Conservation (phyloP, 176 grass and related monocot genomes). For the Phoenix dactylifera region DNA sequence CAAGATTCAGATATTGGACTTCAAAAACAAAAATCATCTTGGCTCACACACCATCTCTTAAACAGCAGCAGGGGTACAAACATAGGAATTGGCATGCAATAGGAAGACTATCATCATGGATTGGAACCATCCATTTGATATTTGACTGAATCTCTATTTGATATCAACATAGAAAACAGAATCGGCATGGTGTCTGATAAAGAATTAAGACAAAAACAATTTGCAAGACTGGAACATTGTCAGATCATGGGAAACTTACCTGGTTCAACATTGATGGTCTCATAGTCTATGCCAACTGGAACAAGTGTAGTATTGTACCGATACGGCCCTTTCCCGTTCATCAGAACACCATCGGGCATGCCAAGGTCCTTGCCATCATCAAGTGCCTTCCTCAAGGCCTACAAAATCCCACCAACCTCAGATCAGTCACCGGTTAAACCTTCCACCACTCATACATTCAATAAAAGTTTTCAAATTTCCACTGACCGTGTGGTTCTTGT, state of each 20-base stretch:
- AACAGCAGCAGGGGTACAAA: too few relatives aligned
- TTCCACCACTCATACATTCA: neutral
- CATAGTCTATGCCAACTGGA: conserved; percentile 51
- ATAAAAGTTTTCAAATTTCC: neutral
- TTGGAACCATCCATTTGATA: too few relatives aligned
- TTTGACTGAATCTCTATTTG: too few relatives aligned
- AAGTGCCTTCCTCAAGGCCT: conserved; percentile 69
- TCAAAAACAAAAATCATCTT: too few relatives aligned
- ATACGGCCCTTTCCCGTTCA: conserved; percentile 91
- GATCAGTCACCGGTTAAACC: too few relatives aligned
- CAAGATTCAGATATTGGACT: too few relatives aligned
- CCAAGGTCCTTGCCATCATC: conserved; percentile 74
- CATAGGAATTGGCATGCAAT: too few relatives aligned
- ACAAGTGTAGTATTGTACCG: conserved; percentile 72
- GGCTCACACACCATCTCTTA: too few relatives aligned
- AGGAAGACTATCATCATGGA: too few relatives aligned
- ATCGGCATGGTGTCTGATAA: too few relatives aligned
- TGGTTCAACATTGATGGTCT: conserved; percentile 92
- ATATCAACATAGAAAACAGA: too few relatives aligned
- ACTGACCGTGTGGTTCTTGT: conserved; percentile 64
- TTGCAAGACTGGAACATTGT: neutral
- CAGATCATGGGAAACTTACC: conserved; percentile 15
- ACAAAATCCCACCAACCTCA: neutral
- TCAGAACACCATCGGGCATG: conserved; percentile 75
- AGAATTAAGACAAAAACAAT: neutral